Evolutionary conservation across 2,329 filamentous ascomycete genomes (phyloP).

Genomic region (Conoideocrella luteorostrata): DNA sequence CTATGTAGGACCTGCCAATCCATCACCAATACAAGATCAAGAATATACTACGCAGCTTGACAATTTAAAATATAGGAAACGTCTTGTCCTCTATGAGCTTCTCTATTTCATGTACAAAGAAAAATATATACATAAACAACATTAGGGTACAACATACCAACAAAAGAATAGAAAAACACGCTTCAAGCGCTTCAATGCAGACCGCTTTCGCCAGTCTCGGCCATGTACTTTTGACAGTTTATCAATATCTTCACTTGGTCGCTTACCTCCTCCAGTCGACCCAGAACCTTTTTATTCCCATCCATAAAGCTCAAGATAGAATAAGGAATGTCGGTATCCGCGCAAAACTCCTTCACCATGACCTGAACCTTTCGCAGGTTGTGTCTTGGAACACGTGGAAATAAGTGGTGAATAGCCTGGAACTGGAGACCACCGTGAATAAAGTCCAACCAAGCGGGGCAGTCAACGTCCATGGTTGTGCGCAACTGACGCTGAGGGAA

Average conservation of each 20-base stretch:
- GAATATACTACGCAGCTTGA: too few relatives aligned
- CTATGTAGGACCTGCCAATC: too few relatives aligned
- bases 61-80: too few relatives aligned
- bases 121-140: too few relatives aligned
- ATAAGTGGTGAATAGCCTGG: conserved; percentile 65
- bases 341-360: conserved; percentile 56
- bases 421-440: conserved; percentile 68
- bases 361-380: conserved; percentile 57
- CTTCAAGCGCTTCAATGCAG: conserved; percentile 16
- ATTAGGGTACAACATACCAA: neutral
- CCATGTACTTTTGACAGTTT: conserved; percentile 49
- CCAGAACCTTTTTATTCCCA: conserved; percentile 49
- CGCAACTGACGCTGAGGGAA: conserved; percentile 64
- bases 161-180: neutral
- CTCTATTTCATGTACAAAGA: too few relatives aligned
- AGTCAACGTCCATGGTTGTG: conserved; percentile 70
- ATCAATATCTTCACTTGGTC: conserved; percentile 55
- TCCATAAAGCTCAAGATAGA: conserved; percentile 54
- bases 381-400: conserved; percentile 61
- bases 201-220: conserved; percentile 38
- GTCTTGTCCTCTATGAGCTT: too few relatives aligned
- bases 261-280: conserved; percentile 48
- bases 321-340: conserved; percentile 59
- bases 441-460: conserved; percentile 65
- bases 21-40: too few relatives aligned